A percentile compares a stretch with the other conserved stretches of the same genome.
phyloP scores from a whole-genome alignment of 2,329 filamentous ascomycete genomes.

The Talaromyces sp. region DNA sequence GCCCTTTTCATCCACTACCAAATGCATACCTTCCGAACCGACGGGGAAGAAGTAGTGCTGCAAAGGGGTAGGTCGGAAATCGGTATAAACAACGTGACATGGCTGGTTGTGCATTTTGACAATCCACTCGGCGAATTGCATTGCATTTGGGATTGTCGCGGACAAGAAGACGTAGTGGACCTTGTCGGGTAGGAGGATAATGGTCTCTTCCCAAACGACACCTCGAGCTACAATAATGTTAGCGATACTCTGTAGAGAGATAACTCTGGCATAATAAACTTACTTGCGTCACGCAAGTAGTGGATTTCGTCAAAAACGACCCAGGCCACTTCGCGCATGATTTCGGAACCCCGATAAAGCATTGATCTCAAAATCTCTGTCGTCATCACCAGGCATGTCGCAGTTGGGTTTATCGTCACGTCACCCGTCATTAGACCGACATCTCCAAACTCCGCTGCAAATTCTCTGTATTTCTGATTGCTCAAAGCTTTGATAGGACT shows the following conservation, averaged over 20 bases:
- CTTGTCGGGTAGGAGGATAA: conserved; percentile 96
- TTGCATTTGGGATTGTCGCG: conserved; percentile 96
- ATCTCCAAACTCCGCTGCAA: conserved; percentile 90
- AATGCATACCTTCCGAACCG: conserved; percentile 84
- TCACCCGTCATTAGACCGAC: conserved; percentile 98
- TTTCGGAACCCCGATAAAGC: conserved; percentile 96
- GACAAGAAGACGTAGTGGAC: conserved; percentile 98
- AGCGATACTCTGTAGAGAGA: conserved; percentile 9
- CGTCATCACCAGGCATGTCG: conserved; percentile 97
- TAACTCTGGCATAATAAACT: conserved; percentile 10
- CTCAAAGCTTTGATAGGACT: conserved; percentile 98
- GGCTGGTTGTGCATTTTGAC: conserved; percentile 96
- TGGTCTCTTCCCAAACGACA: conserved; percentile 99
- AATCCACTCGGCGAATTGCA: conserved; percentile 99
- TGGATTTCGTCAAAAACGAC: conserved; percentile 98
- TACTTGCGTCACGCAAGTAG: conserved; percentile 86
- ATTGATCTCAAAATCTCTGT: conserved; percentile 98
- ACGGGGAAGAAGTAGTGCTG: conserved; percentile 98
- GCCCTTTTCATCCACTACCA: conserved; percentile 95
- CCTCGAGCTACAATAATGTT: conserved; percentile 56
- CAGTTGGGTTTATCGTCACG: conserved; percentile 98
- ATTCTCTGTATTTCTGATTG: conserved; percentile 98
- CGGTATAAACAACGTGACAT: conserved; percentile 98
- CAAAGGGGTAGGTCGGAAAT: conserved; percentile 92
- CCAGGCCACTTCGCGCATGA: conserved; percentile 99